Conservation (phyloP, 2,329 filamentous ascomycete species). For the Cordyceps cateniannulata region DNA sequence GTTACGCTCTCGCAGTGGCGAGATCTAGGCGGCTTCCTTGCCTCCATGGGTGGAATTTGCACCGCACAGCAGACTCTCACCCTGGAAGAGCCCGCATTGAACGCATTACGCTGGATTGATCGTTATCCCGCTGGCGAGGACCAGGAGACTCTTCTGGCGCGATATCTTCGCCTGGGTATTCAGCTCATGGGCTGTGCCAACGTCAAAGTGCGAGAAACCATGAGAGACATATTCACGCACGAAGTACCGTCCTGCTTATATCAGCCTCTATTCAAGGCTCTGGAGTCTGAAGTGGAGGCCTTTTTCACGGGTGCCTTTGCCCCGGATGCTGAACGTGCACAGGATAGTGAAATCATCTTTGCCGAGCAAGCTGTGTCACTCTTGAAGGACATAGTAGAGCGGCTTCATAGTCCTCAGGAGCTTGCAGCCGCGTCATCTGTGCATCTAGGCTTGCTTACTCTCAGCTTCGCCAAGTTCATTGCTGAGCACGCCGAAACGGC, state of each 20-base stretch:
- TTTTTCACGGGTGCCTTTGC: conserved; percentile 53
- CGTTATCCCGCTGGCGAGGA: conserved; percentile 49
- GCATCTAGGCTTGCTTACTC: conserved; percentile 55
- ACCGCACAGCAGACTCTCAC: conserved; percentile 51
- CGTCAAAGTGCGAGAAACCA: conserved; percentile 59
- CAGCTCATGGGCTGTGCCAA: conserved; percentile 59
- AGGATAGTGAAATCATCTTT: conserved; percentile 58
- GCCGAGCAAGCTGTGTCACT: conserved; percentile 61
- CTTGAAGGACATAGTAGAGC: conserved; percentile 56
- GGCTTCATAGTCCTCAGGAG: conserved; percentile 57
- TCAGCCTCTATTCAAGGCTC: conserved; percentile 55
- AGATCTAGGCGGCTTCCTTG: conserved; percentile 62
- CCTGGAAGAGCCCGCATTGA: conserved; percentile 51
- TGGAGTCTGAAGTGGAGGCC: conserved; percentile 58
- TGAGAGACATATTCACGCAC: conserved; percentile 58
- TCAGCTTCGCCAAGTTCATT: conserved; percentile 62
- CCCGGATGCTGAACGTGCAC: conserved; percentile 39
- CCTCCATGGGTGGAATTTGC: conserved; percentile 60
- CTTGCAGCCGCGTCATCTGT: conserved; percentile 55
- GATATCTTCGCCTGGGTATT: conserved; percentile 57
- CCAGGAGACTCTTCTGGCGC: conserved; percentile 53
- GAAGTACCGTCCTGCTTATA: conserved; percentile 58
- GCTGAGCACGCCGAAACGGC: conserved; percentile 50
- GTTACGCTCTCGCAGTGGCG: conserved; percentile 57
- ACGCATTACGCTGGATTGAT: conserved; percentile 60